These are phyloP conservation scores for Naganishia vishniacii DNA, from an alignment of 768 basidiomycete genomes.

Conservation along the genomic window DNA sequence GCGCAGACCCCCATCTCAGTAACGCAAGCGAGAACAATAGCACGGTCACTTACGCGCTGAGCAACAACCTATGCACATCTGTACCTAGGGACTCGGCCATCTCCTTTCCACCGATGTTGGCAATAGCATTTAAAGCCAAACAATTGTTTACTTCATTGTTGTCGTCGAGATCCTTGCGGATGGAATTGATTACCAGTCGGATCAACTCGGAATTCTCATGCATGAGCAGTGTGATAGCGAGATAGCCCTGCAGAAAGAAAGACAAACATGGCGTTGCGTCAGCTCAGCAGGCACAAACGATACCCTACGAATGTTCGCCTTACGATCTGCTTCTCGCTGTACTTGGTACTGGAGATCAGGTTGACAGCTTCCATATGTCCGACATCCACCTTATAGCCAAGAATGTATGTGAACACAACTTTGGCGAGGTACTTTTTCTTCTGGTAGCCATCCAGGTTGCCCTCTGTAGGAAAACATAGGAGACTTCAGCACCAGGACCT, in stretches of 20 bases:
- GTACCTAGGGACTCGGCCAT: slow-evolving; percentile 94
- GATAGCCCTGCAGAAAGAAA: slow-evolving; percentile 78
- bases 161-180: slow-evolving; percentile 91
- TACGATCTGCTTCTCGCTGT: slow-evolving; percentile 98
- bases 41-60: slow-evolving; percentile 69
- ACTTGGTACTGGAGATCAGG: slow-evolving; percentile 87
- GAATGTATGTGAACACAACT: slow-evolving; percentile 97
- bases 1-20: too few relatives aligned
- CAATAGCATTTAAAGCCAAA: slow-evolving; percentile 92
- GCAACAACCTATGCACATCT: slow-evolving; percentile 88
- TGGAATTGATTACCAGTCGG: slow-evolving; percentile 93
- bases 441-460: slow-evolving; percentile 52
- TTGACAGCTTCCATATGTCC: slow-evolving; percentile 99
- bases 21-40: too few relatives aligned
- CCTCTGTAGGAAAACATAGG: slow-evolving; percentile 39
- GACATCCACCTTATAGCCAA: slow-evolving; percentile 97
- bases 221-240: slow-evolving; percentile 93
- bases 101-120: slow-evolving; percentile 93
- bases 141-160: slow-evolving; percentile 94
- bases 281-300: too few relatives aligned
- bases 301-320: too few relatives aligned
- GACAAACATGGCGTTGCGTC: too few relatives aligned
- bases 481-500: background rate
- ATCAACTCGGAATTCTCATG: slow-evolving; percentile 98
- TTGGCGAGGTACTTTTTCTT: slow-evolving; percentile 80